Evolutionary conservation across 75 land plant species (phyloP).

Genomic region (Chamaecyparis obtusa): DNA sequence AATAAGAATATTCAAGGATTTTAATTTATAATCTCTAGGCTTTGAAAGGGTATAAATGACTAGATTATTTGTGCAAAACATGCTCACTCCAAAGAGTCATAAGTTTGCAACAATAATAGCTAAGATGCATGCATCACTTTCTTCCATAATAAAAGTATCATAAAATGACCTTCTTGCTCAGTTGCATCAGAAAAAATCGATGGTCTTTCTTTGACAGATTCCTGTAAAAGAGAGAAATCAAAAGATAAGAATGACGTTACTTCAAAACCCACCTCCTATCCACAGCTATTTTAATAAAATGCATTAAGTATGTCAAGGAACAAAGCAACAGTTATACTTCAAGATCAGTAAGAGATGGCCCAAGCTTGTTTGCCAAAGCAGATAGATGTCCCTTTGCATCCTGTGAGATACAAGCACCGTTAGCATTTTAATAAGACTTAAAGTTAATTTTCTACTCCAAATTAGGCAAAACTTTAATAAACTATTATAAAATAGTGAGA

Average conservation of each 20-base stretch:
- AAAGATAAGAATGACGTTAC: not conserved
- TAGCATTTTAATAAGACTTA: not conserved
- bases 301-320: not conserved
- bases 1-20: not conserved
- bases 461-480: not conserved
- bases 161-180: slow-evolving; percentile 61
- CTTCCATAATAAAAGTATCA: not conserved
- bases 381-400: slow-evolving; percentile 97
- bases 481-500: not conserved
- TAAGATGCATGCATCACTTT: not conserved
- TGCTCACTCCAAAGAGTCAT: not conserved
- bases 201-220: slow-evolving; percentile 42
- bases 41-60: not conserved
- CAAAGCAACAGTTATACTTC: slow-evolving; percentile 47
- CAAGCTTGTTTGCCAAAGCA: slow-evolving; percentile 87
- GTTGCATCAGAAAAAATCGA: slow-evolving; percentile 30
- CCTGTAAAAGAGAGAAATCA: slow-evolving; percentile 5
- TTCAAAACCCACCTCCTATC: not conserved
- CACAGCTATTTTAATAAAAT: not conserved
- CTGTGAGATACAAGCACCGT: slow-evolving; percentile 31
- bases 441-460: not conserved
- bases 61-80: not conserved
- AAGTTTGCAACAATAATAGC: not conserved
- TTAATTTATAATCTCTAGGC: not conserved
- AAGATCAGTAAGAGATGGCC: slow-evolving; percentile 76